A percentile compares a stretch with the other conserved stretches of the same genome.
Conservation (phyloP, 306 rosid species). For the Citrullus colocynthis region DNA sequence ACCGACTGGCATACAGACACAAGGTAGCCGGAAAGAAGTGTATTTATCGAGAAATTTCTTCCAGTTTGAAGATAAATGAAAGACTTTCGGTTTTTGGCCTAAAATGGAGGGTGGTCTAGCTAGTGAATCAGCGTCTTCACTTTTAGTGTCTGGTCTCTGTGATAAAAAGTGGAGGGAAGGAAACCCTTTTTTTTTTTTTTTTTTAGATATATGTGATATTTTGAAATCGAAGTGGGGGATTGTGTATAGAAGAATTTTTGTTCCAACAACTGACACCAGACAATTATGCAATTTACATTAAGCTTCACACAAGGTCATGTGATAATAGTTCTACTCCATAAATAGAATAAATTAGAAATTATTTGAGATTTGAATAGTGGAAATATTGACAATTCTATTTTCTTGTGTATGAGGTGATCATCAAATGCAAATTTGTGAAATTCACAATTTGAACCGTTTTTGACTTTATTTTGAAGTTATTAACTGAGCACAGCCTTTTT, state of each 20-base stretch:
- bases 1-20: constrained; percentile 1
- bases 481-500: too few relatives aligned
- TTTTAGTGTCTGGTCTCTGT: background rate
- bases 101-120: background rate
- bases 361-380: background rate
- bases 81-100: background rate
- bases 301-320: background rate
- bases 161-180: background rate
- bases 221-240: background rate
- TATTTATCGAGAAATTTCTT: background rate
- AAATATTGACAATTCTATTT: background rate
- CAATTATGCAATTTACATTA: constrained; percentile 4
- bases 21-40: constrained; percentile 1
- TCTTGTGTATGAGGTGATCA: too few relatives aligned
- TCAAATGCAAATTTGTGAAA: too few relatives aligned
- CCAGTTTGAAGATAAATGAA: background rate
- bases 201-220: background rate
- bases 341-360: background rate
- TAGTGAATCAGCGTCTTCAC: background rate
- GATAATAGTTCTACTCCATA: background rate
- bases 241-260: constrained; percentile 1
- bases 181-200: too few relatives aligned
- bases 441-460: too few relatives aligned
- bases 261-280: background rate
- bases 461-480: too few relatives aligned